phyloP scores from a whole-genome alignment of 306 rosid genomes.

The Corylus americana region DNA sequence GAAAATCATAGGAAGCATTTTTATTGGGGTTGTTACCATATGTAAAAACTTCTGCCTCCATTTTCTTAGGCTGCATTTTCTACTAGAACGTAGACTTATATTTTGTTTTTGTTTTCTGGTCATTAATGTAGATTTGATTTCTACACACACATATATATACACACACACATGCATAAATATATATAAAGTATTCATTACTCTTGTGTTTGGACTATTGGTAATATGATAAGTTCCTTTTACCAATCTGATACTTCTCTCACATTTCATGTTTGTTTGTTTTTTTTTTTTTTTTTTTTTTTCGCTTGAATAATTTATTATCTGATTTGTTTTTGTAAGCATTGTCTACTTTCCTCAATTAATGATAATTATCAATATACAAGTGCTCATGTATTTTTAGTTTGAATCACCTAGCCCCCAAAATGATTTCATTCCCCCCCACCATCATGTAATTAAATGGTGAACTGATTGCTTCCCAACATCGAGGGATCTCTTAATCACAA shows the following conservation, averaged over 20 bases:
- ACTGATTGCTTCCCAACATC: slow-evolving; percentile 2
- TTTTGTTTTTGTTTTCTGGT: no score
- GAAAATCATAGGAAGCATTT: slow-evolving; percentile 3
- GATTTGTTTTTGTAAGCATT: not conserved
- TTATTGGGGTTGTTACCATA: not conserved
- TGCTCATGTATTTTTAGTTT: not conserved
- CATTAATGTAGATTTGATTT: not conserved
- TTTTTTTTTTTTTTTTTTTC: not conserved
- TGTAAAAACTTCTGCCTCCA: not conserved
- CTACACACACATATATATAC: not conserved
- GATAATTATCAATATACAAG: not conserved
- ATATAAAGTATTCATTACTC: not conserved
- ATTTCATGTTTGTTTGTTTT: no score
- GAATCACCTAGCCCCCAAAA: not conserved
- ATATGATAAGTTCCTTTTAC: not conserved
- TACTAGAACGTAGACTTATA: no score
- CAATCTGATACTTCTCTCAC: not conserved
- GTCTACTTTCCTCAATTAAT: not conserved
- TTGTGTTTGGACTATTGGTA: not conserved
- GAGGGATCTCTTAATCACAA: not conserved
- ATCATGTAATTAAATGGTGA: slow-evolving; percentile 1
- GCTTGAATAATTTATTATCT: not conserved
- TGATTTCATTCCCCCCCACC: no score
- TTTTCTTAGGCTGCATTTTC: slow-evolving; percentile 2
- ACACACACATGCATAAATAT: not conserved